phyloP scores from a whole-genome alignment of 73 alveolate genomes.

The Diophrys sp. region DNA sequence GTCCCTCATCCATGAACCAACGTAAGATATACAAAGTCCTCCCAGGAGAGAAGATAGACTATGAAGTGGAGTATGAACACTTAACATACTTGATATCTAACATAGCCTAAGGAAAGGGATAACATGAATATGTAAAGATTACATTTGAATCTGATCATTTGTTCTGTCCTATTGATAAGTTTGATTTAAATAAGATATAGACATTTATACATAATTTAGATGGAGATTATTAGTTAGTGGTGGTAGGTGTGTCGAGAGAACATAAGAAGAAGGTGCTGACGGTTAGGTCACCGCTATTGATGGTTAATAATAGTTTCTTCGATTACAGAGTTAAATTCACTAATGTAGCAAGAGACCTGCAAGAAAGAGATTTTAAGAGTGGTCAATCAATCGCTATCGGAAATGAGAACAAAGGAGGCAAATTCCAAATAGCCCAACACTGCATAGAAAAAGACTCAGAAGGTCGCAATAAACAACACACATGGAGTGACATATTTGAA shows the following conservation, averaged over 20 bases:
- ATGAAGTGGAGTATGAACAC: slow-evolving; percentile 43
- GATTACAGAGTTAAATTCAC: slow-evolving; percentile 11
- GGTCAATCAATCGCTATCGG: slow-evolving; percentile 40
- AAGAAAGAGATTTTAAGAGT: slow-evolving; percentile 15
- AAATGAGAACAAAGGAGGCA: slow-evolving; percentile 10
- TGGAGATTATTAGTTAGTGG: not conserved
- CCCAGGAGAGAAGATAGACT: slow-evolving; percentile 30
- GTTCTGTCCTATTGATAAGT: not conserved
- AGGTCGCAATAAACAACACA: not conserved
- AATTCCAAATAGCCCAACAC: slow-evolving; percentile 11
- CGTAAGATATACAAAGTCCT: slow-evolving; percentile 13
- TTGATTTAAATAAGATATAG: not conserved
- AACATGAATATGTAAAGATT: not conserved
- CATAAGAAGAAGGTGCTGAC: slow-evolving; percentile 49
- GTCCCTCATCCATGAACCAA: not conserved
- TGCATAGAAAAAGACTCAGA: slow-evolving; percentile 4
- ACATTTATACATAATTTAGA: not conserved
- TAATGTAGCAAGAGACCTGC: not conserved
- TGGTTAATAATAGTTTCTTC: slow-evolving; percentile 30
- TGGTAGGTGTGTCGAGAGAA: slow-evolving; percentile 27
- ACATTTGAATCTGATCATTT: not conserved
- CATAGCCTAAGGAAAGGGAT: not conserved
- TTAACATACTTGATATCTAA: not conserved
- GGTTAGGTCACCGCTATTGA: slow-evolving; percentile 20
- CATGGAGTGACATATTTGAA: slow-evolving; percentile 15